phyloP scores from a whole-genome alignment of 768 basidiomycete species.

The Coprinopsis strossmayeri region DNA sequence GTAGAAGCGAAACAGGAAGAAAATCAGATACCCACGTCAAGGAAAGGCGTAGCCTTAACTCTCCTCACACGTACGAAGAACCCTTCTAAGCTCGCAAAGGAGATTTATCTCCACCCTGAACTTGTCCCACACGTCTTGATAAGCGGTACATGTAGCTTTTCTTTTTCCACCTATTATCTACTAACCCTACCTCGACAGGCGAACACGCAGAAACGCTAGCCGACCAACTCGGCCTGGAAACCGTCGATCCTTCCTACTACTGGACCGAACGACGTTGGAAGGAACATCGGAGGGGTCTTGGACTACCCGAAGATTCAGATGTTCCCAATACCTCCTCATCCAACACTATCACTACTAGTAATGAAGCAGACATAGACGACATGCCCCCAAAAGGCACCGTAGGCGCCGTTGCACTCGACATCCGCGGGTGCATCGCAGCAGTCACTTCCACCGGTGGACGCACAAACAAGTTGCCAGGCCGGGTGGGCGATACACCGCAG shows the following conservation, averaged over 20 bases:
- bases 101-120: conserved; percentile 62
- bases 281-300: conserved; percentile 69
- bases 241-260: conserved; percentile 74
- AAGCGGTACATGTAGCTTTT: conserved; percentile 56
- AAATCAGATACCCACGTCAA: conserved; percentile 49
- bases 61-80: conserved; percentile 65
- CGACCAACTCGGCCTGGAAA: conserved; percentile 41
- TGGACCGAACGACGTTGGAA: conserved; percentile 71
- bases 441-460: conserved; percentile 77
- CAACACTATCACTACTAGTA: background rate
- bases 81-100: conserved; percentile 64
- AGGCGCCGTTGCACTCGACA: conserved; percentile 77
- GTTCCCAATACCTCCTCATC: conserved; percentile 32
- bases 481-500: conserved; percentile 77
- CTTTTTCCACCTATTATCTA: no score
- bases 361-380: conserved; percentile 18
- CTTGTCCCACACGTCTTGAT: conserved; percentile 64
- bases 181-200: no score
- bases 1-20: no score
- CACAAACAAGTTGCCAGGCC: conserved; percentile 79
- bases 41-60: conserved; percentile 60
- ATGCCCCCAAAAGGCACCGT: conserved; percentile 72
- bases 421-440: conserved; percentile 62
- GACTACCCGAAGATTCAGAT: conserved; percentile 66
- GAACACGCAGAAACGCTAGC: conserved; percentile 62